Base-by-base conservation (phyloP, 192 early-diverging fungal genomes). In the Coemansia sp. region DNA sequence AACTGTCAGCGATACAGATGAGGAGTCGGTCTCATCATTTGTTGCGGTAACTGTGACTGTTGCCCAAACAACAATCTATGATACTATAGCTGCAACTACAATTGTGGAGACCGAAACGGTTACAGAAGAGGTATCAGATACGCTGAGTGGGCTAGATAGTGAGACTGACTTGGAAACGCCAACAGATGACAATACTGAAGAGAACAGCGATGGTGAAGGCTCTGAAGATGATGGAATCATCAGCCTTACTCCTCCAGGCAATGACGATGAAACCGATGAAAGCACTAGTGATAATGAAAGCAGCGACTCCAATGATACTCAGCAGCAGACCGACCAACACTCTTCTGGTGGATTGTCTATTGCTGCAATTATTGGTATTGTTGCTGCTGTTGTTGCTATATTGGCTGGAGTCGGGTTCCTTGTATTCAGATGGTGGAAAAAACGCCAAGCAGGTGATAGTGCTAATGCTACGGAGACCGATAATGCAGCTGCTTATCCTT, bases 21-120 rank as follows among this genome's bases (percentile, higher is more conserved):
- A 23, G 4, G 12, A 0, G 3, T 21, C 45, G 26, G 11, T n/a
- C 2, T 47, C 45, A 5, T 47, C 45, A 47, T 47, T 47, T 28
- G 21, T 28, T 9, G 45, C 45, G 6, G 45, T 47, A n/a, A 47
- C 45, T 47, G 48, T 50, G 15, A 50, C 48, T 16, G 48, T 50
- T 50, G 48, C 48, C 12, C 16, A 50, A 0, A 50, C 48, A 6
- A 50, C 48, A 16, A 10, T 50, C 6, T 36, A n/a, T 36, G 32
- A 32, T 18, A 50, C 48, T 36, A 15, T 50, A 10, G 26, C 23
- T 26, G 23, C 23, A 26, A 26, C 31, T 16, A 14, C 36, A 8
- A 30, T 30, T 50, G 48, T 26, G 11, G 48, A 15, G 11, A 50
- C 48, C 2, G 48, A 50, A 36, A 50, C 48, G 1, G 17, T 15